phyloP scores from a whole-genome alignment of 169 alveolate genomes.

The Cryptosporidium ubiquitum region DNA sequence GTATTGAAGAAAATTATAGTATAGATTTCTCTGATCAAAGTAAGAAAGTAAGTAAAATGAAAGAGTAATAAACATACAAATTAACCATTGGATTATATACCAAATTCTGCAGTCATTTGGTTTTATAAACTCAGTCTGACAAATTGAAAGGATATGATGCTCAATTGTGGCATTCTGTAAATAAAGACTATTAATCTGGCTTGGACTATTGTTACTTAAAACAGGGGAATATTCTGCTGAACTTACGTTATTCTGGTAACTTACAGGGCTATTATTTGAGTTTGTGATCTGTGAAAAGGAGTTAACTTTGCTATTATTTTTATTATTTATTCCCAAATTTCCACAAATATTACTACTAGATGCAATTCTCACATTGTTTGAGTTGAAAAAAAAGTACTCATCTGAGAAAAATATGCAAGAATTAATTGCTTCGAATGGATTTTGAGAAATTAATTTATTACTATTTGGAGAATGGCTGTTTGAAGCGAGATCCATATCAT shows the following conservation, averaged over 20 bases:
- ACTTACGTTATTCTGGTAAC: not conserved
- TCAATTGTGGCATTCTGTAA: constrained; percentile 46
- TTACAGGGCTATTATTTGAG: constrained; percentile 17
- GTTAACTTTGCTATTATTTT: not conserved
- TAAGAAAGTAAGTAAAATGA: constrained; percentile 17
- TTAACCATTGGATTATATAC: constrained; percentile 52
- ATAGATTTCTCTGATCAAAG: constrained; percentile 15
- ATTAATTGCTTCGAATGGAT: constrained; percentile 60
- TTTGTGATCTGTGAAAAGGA: not conserved
- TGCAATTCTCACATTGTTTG: not conserved
- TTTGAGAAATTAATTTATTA: constrained; percentile 41
- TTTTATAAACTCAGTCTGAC: constrained; percentile 26
- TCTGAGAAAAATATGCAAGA: constrained; percentile 19
- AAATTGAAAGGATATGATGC: constrained; percentile 43
- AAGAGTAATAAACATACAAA: constrained; percentile 12
- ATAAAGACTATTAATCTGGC: not conserved
- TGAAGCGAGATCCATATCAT: not conserved
- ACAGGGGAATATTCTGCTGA: constrained; percentile 19
- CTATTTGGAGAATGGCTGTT: constrained; percentile 22
- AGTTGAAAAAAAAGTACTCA: not conserved
- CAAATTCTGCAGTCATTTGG: constrained; percentile 70
- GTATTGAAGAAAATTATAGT: constrained; percentile 52
- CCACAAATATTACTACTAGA: not conserved
- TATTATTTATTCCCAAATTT: not conserved
- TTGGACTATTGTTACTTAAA: not conserved